phyloP scores from a whole-genome alignment of 73 alveolate genomes.

The Paraurostyla sp. region DNA sequence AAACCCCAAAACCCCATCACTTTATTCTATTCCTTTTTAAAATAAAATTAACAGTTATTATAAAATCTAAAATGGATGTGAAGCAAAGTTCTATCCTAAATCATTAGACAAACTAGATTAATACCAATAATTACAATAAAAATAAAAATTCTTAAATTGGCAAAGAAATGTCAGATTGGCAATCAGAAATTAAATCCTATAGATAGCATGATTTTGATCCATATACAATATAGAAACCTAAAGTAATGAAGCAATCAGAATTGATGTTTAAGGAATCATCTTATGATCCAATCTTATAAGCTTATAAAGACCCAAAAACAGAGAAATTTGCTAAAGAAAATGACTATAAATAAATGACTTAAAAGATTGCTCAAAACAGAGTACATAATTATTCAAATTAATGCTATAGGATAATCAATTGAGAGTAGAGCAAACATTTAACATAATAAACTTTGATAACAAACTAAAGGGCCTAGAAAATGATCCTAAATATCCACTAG shows the following conservation, averaged over 20 bases:
- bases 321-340: neutral
- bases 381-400: neutral
- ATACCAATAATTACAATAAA: too few relatives aligned
- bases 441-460: neutral
- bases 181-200: too few relatives aligned
- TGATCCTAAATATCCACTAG: neutral
- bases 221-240: neutral
- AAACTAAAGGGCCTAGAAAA: slow-evolving; percentile 12
- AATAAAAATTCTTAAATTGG: too few relatives aligned
- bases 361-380: neutral
- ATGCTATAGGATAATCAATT: neutral
- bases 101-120: too few relatives aligned
- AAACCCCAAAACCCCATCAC: too few relatives aligned
- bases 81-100: too few relatives aligned
- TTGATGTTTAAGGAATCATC: neutral
- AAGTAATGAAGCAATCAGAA: neutral
- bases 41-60: too few relatives aligned
- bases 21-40: too few relatives aligned
- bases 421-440: neutral
- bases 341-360: neutral
- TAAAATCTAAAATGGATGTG: too few relatives aligned
- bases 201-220: slow-evolving; percentile 32
- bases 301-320: neutral
- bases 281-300: neutral
- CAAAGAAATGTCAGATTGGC: too few relatives aligned